A percentile compares a stretch with the other conserved stretches of the same genome.
phyloP scores from a whole-genome alignment of 768 basidiomycete genomes.

The Porpolomopsis calyptriformis region DNA sequence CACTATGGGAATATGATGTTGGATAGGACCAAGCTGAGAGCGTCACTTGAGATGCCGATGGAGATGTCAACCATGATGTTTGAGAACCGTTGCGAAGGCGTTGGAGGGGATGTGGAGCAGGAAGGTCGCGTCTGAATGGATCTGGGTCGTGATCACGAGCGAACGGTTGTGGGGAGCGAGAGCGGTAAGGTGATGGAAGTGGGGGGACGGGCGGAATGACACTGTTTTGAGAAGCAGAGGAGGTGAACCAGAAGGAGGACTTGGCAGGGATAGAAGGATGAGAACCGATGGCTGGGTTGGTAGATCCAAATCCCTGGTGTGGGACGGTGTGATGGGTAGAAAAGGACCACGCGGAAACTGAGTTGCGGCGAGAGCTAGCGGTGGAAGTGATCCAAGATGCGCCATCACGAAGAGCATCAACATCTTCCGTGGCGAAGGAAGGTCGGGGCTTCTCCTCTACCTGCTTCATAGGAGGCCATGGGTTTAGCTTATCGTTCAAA shows the following conservation, averaged over 20 bases:
- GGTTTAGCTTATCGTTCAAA: constrained; percentile 39
- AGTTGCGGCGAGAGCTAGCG: constrained; percentile 42
- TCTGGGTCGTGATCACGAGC: constrained; percentile 39
- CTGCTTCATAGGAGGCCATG: constrained; percentile 50
- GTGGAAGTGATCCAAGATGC: constrained; percentile 75
- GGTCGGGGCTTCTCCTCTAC: constrained; percentile 46
- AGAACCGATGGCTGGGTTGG: constrained; percentile 25
- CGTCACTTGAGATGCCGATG: constrained; percentile 44
- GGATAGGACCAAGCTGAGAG: constrained; percentile 65
- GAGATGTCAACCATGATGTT: constrained; percentile 65
- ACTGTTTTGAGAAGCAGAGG: constrained; percentile 29
- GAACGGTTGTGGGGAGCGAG: constrained; percentile 31
- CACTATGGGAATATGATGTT: constrained; percentile 29
- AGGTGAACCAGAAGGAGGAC: constrained; percentile 56
- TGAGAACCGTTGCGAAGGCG: constrained; percentile 52
- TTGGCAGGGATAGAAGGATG: constrained; percentile 40
- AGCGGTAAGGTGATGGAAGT: constrained; percentile 49
- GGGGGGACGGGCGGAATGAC: constrained; percentile 64
- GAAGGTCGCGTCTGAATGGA: constrained; percentile 51
- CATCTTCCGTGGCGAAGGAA: constrained; percentile 61
- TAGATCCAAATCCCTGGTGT: constrained; percentile 24
- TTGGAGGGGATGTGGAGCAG: constrained; percentile 28
- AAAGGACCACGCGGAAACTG: constrained; percentile 63
- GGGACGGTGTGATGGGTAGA: constrained; percentile 48
- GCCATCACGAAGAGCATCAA: constrained; percentile 63